Percentiles rank a stretch among this genome's conserved stretches.
Evolutionary conservation across 2,329 filamentous ascomycete species (phyloP).

Genomic region (Alternaria hordeiaustralica): DNA sequence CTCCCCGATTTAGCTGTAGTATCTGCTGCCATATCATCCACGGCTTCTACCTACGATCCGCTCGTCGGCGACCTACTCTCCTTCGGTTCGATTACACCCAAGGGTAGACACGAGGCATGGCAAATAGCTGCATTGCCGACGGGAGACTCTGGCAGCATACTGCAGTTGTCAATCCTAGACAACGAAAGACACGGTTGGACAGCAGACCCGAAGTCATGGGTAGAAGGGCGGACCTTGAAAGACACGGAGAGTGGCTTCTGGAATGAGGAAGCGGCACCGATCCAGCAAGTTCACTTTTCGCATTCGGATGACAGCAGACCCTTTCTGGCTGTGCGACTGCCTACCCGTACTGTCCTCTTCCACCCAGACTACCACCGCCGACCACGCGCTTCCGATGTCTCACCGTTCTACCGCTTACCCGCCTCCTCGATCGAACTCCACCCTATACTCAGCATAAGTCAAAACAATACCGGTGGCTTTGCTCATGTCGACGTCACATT

Average conservation of each 20-base stretch:
- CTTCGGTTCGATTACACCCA: slow-evolving; percentile 62
- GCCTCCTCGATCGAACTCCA: slow-evolving; percentile 64
- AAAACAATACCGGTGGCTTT: slow-evolving; percentile 60
- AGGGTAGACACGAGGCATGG: slow-evolving; percentile 38
- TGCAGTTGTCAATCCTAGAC: slow-evolving; percentile 62
- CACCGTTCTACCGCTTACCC: slow-evolving; percentile 31
- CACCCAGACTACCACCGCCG: slow-evolving; percentile 37
- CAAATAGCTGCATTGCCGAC: slow-evolving; percentile 46
- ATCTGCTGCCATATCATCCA: slow-evolving; percentile 40
- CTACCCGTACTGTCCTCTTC: slow-evolving; percentile 56
- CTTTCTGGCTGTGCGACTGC: slow-evolving; percentile 60
- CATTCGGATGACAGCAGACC: slow-evolving; percentile 49
- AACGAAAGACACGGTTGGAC: slow-evolving; percentile 64
- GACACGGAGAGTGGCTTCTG: slow-evolving; percentile 60
- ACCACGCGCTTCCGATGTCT: slow-evolving; percentile 17
- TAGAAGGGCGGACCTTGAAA: slow-evolving; percentile 56
- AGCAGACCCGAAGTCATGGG: slow-evolving; percentile 51
- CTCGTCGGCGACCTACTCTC: slow-evolving; percentile 57
- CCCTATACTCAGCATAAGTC: slow-evolving; percentile 61
- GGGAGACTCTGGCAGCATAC: slow-evolving; percentile 64
- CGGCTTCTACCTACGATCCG: slow-evolving; percentile 48
- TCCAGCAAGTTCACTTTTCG: slow-evolving; percentile 63
- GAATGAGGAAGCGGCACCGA: slow-evolving; percentile 60
- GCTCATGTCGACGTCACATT: slow-evolving; percentile 70
- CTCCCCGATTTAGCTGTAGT: slow-evolving; percentile 31